These are phyloP conservation scores for Rhizomucor pusillus DNA, from an alignment of 371 early-diverging fungal genomes.

Conservation along the genomic window DNA sequence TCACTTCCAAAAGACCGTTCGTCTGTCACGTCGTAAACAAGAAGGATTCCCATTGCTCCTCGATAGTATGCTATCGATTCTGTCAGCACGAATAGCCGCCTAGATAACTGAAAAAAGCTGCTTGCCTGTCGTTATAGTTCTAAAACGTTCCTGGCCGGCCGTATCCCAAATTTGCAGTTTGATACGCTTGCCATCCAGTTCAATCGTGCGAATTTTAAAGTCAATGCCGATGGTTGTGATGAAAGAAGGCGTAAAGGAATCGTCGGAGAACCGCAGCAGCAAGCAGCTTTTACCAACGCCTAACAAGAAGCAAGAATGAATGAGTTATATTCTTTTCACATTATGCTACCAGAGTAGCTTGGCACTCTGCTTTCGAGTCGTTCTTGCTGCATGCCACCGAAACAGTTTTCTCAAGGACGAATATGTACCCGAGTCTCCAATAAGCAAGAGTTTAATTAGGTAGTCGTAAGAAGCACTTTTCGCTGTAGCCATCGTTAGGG, in stretches of 20 bases:
- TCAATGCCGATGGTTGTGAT: slow-evolving; percentile 99
- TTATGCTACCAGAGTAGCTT: too few relatives aligned
- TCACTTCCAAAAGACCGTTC: slow-evolving; percentile 94
- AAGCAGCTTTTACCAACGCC: slow-evolving; percentile 99
- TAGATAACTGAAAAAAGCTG: slow-evolving; percentile 1
- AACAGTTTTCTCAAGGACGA: too few relatives aligned
- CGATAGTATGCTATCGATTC: slow-evolving; percentile 85
- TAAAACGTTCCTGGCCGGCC: slow-evolving; percentile 99
- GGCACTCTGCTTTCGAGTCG: too few relatives aligned
- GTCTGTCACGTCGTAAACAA: slow-evolving; percentile 99
- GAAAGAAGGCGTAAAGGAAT: slow-evolving; percentile 97
- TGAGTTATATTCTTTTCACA: too few relatives aligned
- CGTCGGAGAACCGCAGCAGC: slow-evolving; percentile 95
- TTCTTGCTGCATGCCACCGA: too few relatives aligned
- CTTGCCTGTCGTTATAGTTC: slow-evolving; percentile 95
- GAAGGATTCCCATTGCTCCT: slow-evolving; percentile 98
- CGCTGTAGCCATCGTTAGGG: slow-evolving; percentile 74
- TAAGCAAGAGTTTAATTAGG: slow-evolving; percentile 98
- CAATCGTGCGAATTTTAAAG: slow-evolving; percentile 99
- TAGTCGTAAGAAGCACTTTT: slow-evolving; percentile 94
- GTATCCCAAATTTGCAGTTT: slow-evolving; percentile 99
- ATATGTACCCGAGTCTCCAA: slow-evolving; percentile 96
- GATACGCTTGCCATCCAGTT: slow-evolving; percentile 96
- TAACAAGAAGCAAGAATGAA: slow-evolving; percentile 11
- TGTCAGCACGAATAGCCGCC: not conserved